Base-by-base conservation (phyloP, 2,329 filamentous ascomycete genomes). In the Dactylonectria estremocensis region DNA sequence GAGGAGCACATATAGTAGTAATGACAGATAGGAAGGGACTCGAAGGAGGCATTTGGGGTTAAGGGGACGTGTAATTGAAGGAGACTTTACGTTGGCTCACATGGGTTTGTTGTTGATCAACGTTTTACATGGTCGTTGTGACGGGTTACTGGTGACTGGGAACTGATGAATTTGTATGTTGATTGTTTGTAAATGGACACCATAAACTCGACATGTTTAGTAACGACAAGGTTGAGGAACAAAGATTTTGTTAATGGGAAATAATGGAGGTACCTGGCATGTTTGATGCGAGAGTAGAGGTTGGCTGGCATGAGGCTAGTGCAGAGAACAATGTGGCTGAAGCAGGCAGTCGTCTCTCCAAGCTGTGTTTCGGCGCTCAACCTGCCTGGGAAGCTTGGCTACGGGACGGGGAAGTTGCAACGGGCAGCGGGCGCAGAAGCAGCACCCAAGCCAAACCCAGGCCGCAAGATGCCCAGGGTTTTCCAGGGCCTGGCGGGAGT, bases 1-100 rank as follows among this genome's bases (percentile, higher is more conserved):
- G 53, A 45, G 61, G 72, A 74, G 67, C 70, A 70, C 69, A 73
- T 65, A 67, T 69, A 72, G 70, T 64, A 65, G 70, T 75, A 75
- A 75, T 75, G 73, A 75, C 69, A 74, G 70, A 67, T 71, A 55
- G 52, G 53, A 53, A 52, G 18, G 52, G 61, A 46, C 2, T 24
- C 18, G 37, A 56, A 35, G 43, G 43, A 54, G 33, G 69, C 60
- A 61, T 64, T 57, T 48, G 68, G 49, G 33, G 59, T 40, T 62
- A 31, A 20, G 28, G 58, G 66, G 72, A 69, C 65, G 72, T 59
- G 64, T 71, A 73, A 74, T 75, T 66, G 69, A 67, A 74, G 61
- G 53, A 56, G 67, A 69, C 65, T 65, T 64, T 57, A 56, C 59
- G 61, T 66, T 48, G 33, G 16, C 28, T 40, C 49, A 50, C 49